Evolutionary conservation across 371 early-diverging fungal genomes (phyloP).

Genomic region (Mucor sp.): DNA sequence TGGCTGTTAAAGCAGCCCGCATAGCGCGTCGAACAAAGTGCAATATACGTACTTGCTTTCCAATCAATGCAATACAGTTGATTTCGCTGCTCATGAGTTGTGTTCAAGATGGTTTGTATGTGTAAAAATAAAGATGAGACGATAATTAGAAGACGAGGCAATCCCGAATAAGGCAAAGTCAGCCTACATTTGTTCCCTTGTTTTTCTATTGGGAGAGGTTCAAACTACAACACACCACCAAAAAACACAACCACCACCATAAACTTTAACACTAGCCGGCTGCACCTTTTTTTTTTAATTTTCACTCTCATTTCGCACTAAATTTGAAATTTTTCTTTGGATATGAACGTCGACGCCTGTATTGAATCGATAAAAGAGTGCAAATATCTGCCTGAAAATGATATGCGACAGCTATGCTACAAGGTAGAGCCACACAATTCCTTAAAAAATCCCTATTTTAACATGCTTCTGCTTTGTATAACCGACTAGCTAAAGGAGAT

Average conservation of each 20-base stretch:
- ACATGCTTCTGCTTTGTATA: background rate
- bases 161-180: background rate
- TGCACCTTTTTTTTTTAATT: conserved; percentile 2
- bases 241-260: background rate
- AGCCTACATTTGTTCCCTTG: background rate
- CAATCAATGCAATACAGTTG: conserved; percentile 78
- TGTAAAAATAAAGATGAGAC: background rate
- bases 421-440: conserved; percentile 54
- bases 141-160: background rate
- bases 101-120: background rate
- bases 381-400: conserved; percentile 89
- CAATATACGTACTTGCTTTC: conserved; percentile 40
- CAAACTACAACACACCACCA: background rate
- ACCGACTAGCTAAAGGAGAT: conserved; percentile 82
- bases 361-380: conserved; percentile 71
- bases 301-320: conserved; percentile 2
- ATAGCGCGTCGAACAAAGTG: background rate
- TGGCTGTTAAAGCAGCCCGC: background rate
- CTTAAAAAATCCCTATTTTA: conserved; percentile 1
- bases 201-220: background rate
- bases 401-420: conserved; percentile 95
- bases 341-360: conserved; percentile 63
- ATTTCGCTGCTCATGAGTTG: conserved; percentile 59
- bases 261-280: background rate
- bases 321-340: background rate